These are phyloP conservation scores for Phytophthora syringae DNA, from an alignment of 352 stramenopile species.

Conservation along the genomic window DNA sequence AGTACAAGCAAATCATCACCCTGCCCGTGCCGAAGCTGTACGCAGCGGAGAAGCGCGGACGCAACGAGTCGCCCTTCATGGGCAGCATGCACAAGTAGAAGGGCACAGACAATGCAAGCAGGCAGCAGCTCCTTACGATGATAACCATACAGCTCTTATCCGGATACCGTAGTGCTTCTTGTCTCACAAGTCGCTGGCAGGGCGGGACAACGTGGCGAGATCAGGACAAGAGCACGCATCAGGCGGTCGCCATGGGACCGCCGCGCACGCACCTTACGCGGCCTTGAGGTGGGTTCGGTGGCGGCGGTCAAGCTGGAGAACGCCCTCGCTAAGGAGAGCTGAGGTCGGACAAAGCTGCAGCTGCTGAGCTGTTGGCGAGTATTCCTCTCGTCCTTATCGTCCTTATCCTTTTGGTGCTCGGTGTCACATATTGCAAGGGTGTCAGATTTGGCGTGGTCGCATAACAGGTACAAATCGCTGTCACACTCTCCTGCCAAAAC, in stretches of 20 bases:
- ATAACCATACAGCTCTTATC: no score
- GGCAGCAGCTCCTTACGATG: slow-evolving; percentile 22
- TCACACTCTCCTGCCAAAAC: neutral
- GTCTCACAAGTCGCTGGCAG: slow-evolving; percentile 36
- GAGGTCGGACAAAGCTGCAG: neutral
- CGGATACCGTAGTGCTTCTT: slow-evolving; percentile 8
- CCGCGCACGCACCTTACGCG: slow-evolving; percentile 13
- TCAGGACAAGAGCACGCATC: slow-evolving; percentile 16
- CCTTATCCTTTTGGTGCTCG: no score
- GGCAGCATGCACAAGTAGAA: slow-evolving; percentile 75
- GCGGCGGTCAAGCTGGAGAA: no score
- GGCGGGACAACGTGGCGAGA: slow-evolving; percentile 27
- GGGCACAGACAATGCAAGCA: slow-evolving; percentile 20
- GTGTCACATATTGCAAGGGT: slow-evolving; percentile 3
- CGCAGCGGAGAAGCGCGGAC: slow-evolving; percentile 54
- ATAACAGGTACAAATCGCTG: slow-evolving; percentile 21
- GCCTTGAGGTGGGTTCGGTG: neutral
- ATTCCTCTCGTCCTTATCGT: no score
- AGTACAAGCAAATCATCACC: slow-evolving; percentile 86
- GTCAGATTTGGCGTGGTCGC: slow-evolving; percentile 5
- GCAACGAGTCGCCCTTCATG: slow-evolving; percentile 87
- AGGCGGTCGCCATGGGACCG: slow-evolving; percentile 6
- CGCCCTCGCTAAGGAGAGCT: no score
- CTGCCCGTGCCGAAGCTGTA: slow-evolving; percentile 61
- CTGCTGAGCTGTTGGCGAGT: neutral